Percentiles rank a stretch among this genome's conserved stretches.
Evolutionary conservation across 2,329 filamentous ascomycete species (phyloP).

Genomic region (Hypoxylon rubiginosum): DNA sequence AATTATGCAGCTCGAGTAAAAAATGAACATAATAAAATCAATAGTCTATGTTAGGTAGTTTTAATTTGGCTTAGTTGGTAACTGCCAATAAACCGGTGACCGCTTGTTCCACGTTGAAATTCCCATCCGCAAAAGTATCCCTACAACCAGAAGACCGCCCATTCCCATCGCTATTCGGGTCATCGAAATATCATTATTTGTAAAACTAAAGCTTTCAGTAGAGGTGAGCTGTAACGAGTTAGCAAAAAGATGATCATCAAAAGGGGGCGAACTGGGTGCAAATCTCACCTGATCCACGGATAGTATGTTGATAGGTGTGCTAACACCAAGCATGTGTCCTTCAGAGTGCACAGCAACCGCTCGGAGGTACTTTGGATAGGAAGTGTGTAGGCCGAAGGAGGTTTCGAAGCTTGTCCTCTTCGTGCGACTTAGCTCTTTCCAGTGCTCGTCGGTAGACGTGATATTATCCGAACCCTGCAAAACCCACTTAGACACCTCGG

Average conservation of each 20-base stretch:
- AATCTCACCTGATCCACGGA: constrained; percentile 34
- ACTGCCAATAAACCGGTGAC: constrained; percentile 21
- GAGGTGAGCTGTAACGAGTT: constrained; percentile 15
- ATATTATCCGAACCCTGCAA: constrained; percentile 54
- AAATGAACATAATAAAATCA: constrained; percentile 2
- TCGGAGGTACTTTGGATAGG: constrained; percentile 37
- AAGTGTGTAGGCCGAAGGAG: constrained; percentile 40
- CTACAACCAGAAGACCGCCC: constrained; percentile 20
- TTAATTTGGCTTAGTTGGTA: constrained; percentile 28
- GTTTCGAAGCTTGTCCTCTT: constrained; percentile 57
- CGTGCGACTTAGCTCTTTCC: constrained; percentile 25
- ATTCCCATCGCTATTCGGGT: constrained; percentile 18
- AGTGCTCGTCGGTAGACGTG: constrained; percentile 45
- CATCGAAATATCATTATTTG: constrained; percentile 8
- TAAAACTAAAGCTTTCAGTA: constrained; percentile 6
- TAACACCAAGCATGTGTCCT: constrained; percentile 34
- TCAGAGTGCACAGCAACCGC: constrained; percentile 36
- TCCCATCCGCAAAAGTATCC: constrained; percentile 19
- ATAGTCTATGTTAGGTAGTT: constrained; percentile 6
- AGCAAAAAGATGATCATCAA: constrained; percentile 1
- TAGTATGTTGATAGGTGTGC: constrained; percentile 29
- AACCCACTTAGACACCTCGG: constrained; percentile 53
- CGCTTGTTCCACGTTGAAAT: constrained; percentile 31
- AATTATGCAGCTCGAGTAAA: too few species aligned
- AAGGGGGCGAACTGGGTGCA: neutral